Conservation (phyloP, 305 asterid species). For the Fraxinus albicans region DNA sequence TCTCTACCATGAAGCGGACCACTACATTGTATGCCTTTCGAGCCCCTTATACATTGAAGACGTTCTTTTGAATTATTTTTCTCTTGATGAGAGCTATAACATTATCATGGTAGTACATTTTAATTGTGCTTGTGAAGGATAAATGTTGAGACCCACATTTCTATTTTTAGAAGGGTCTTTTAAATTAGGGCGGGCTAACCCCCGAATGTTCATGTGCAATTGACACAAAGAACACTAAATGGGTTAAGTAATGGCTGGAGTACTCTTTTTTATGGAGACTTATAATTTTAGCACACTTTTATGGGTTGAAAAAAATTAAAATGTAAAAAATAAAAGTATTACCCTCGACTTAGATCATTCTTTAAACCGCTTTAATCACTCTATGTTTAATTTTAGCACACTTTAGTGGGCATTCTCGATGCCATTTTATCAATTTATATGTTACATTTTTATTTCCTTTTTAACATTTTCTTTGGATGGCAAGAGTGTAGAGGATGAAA, state of each 20-base stretch:
- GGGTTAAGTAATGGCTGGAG: neutral
- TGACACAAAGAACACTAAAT: neutral
- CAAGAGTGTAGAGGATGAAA: neutral
- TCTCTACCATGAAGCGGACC: neutral
- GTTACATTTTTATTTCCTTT: neutral
- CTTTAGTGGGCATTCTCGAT: neutral
- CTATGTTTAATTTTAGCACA: neutral
- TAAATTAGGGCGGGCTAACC: neutral
- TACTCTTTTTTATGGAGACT: neutral
- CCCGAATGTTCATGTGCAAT: neutral
- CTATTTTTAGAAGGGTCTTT: neutral
- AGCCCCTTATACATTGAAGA: neutral
- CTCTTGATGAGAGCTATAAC: neutral
- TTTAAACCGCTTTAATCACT: neutral
- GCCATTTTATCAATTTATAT: neutral
- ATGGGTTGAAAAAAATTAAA: neutral
- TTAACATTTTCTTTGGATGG: neutral
- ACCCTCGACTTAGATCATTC: neutral
- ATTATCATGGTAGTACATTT: neutral
- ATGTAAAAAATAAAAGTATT: neutral
- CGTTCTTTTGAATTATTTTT: neutral
- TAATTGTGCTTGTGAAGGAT: neutral
- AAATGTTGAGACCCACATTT: neutral
- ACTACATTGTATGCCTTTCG: neutral
- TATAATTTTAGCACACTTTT: neutral